Base-by-base conservation (phyloP, 257 asterid genomes). In the Coffea canephora region DNA sequence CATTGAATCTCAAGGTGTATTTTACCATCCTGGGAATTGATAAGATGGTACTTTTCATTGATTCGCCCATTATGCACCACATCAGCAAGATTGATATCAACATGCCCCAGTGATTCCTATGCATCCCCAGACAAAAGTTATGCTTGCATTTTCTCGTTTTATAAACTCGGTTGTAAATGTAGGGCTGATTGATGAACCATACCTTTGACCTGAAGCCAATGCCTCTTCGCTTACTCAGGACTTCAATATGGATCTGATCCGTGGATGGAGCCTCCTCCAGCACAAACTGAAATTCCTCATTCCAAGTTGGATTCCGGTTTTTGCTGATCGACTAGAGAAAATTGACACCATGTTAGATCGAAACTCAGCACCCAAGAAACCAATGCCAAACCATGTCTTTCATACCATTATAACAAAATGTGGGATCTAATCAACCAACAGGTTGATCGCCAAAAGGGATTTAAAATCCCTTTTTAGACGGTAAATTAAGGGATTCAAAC, bases 1-100 rank as follows among this genome's bases (percentile, higher is more conserved):
- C 98, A 94, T 81, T 88, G 85, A 52, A 91, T 82, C 76, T 91
- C 97, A 87, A 94, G 84, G 57, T 94, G 97, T 79, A 92, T 81
- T 19, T 79, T 68, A 45, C 98, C 98, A 82, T 90, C 75, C 81
- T 91, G 93, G 15, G 97, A 92, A 78, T 90, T 85, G 81, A 94
- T 86, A 15, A 94, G 93, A 84, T 91, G 87, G 74, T 91, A 90
- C 82, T 87, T 90, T 77, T 91, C 90, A 66, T 91, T 94, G 81
- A 92, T 92, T 45, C 87, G 92, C 8, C 91, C 95, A 71, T 94
- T 94, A 74, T 80, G 76, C 4, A 94, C 94, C 15, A 92, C 96
- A 66, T 94, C 97, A 13, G 65, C 84, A 78, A 92, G 87, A 66
- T 86, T 91, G 48, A 94, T 84, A 76, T 94, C 96, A 3, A 92